These are phyloP conservation scores for Vigna nakashimae DNA, from an alignment of 306 rosid genomes.

Conservation along the genomic window DNA sequence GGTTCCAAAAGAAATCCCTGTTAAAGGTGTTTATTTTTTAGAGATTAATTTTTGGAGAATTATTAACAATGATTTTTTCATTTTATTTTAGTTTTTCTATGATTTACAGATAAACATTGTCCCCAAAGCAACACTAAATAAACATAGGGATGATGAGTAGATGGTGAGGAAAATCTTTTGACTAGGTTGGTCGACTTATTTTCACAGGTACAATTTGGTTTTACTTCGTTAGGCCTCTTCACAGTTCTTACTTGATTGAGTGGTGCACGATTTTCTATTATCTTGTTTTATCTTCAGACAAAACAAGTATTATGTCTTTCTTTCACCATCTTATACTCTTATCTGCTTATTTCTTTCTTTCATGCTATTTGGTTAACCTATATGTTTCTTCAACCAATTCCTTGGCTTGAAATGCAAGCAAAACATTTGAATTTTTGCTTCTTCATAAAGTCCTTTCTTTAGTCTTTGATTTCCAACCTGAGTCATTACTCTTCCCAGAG, in stretches of 20 bases:
- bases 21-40: slow-evolving; percentile 61
- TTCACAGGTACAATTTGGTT: slow-evolving; percentile 64
- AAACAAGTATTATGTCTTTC: no score
- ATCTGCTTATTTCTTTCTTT: background rate
- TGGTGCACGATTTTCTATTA: no score
- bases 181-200: slow-evolving; percentile 91
- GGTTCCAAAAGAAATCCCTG: slow-evolving; percentile 92
- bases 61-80: slow-evolving; percentile 23
- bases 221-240: slow-evolving; percentile 19
- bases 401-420: no score
- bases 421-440: no score
- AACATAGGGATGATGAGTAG: slow-evolving; percentile 53
- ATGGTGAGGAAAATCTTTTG: slow-evolving; percentile 76
- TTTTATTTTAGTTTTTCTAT: slow-evolving; percentile 33
- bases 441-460: no score
- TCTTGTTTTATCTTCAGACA: no score
- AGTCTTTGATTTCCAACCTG: no score
- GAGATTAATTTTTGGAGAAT: slow-evolving; percentile 38
- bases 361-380: slow-evolving; percentile 20
- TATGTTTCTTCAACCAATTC: background rate
- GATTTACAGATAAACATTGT: slow-evolving; percentile 76
- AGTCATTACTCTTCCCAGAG: no score
- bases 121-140: slow-evolving; percentile 60
- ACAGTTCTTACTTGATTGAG: background rate
- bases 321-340: slow-evolving; percentile 7